phyloP scores from a whole-genome alignment of 495 filamentous ascomycete species.

The Neurospora sp. region DNA sequence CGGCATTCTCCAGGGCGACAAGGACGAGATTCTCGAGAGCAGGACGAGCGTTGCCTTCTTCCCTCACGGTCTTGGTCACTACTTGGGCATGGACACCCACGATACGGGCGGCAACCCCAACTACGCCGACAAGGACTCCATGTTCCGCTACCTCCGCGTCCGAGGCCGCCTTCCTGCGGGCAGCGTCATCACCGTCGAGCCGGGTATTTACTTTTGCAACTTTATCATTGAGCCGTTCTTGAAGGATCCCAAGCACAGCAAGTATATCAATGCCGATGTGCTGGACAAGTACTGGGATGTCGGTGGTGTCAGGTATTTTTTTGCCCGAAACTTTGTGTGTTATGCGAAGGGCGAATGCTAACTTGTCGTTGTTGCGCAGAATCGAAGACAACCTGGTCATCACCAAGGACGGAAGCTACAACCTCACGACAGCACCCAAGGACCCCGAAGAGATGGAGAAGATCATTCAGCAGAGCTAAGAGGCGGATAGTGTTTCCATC shows the following conservation, averaged over 20 bases:
- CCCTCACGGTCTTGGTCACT: conserved; percentile 86
- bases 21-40: conserved; percentile 60
- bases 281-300: conserved; percentile 81
- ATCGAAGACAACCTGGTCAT: conserved; percentile 67
- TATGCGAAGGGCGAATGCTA: conserved; percentile 1
- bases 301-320: conserved; percentile 59
- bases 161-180: conserved; percentile 63
- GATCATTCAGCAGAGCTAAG: conserved; percentile 32
- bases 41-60: conserved; percentile 80
- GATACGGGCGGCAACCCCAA: conserved; percentile 83
- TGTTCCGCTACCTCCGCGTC: conserved; percentile 83
- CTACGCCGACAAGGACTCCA: conserved; percentile 69
- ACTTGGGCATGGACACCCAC: conserved; percentile 91
- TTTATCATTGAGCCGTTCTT: conserved; percentile 86
- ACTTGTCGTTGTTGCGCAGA: conserved; percentile 14
- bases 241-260: conserved; percentile 53
- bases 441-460: conserved; percentile 59
- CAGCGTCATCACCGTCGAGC: conserved; percentile 82
- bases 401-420: conserved; percentile 65
- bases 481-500: background rate
- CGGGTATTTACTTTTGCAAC: conserved; percentile 86
- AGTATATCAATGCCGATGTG: conserved; percentile 64
- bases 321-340: background rate
- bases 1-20: conserved; percentile 61
- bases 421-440: conserved; percentile 71